Evolutionary conservation across 352 stramenopile species (phyloP).

Genomic region (Globisporangium spiculum): DNA sequence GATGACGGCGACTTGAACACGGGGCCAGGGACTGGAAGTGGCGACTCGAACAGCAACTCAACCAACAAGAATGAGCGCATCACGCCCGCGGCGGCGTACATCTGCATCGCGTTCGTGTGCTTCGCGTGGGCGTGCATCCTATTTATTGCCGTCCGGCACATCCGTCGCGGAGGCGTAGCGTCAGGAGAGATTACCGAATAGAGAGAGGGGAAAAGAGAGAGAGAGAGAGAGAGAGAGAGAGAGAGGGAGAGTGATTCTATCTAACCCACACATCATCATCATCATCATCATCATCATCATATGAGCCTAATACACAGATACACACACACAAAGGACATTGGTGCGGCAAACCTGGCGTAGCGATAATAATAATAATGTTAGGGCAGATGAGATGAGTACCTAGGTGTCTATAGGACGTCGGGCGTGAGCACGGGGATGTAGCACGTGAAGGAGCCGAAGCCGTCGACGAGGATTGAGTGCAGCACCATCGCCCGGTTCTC

Average conservation of each 20-base stretch:
- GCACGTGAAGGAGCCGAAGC: constrained; percentile 80
- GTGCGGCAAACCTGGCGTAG: not conserved
- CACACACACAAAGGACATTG: not conserved
- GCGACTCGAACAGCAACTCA: not conserved
- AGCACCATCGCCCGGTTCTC: constrained; percentile 77
- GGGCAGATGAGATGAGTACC: not conserved
- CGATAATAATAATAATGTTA: constrained; percentile 11
- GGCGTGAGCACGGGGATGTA: constrained; percentile 77
- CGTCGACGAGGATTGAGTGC: constrained; percentile 72
- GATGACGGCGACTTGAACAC: constrained; percentile 1
- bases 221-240: not conserved
- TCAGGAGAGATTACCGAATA: not conserved
- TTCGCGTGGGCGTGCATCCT: constrained; percentile 46
- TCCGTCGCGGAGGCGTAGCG: constrained; percentile 9
- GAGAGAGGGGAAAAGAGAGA: not conserved
- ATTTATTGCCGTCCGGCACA: constrained; percentile 43
- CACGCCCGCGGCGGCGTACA: constrained; percentile 34
- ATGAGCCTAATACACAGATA: not conserved
- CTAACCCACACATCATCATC: not conserved
- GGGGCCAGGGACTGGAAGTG: not conserved
- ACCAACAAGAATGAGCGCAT: constrained; percentile 17
- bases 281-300: not conserved
- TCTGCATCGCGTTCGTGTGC: constrained; percentile 51
- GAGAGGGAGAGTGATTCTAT: not conserved
- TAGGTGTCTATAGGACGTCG: constrained; percentile 28